phyloP scores from a whole-genome alignment of 257 asterid genomes.

The Nicotiana undulata region DNA sequence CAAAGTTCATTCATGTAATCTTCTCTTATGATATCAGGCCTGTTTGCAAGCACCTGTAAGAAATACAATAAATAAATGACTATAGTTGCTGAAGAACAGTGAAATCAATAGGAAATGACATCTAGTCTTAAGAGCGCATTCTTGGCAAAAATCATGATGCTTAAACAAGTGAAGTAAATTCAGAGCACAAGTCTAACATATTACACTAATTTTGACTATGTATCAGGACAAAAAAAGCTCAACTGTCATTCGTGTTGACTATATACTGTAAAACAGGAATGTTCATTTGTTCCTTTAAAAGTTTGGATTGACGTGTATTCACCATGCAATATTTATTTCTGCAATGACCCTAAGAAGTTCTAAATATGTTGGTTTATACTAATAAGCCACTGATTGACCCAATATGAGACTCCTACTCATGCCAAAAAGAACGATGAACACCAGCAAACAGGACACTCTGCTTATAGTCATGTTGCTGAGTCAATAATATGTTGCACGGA shows the following conservation, averaged over 20 bases:
- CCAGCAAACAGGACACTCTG: background rate
- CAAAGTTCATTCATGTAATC: constrained; percentile 99
- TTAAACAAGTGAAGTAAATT: background rate
- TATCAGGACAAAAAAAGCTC: background rate
- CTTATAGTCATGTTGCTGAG: background rate
- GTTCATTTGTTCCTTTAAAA: background rate
- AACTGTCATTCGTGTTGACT: background rate
- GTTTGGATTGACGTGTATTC: background rate
- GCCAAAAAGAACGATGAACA: background rate
- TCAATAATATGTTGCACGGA: background rate
- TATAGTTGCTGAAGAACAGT: background rate
- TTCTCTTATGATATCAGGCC: constrained; percentile 98
- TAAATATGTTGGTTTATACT: background rate
- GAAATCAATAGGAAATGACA: background rate
- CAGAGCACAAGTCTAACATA: background rate
- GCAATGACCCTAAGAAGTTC: background rate
- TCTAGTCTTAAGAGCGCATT: background rate
- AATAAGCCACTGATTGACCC: background rate
- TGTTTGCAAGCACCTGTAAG: constrained; percentile 86
- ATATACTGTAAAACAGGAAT: background rate
- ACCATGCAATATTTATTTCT: background rate
- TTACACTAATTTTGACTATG: background rate
- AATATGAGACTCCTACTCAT: background rate
- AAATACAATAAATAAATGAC: background rate
- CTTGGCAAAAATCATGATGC: background rate